These are phyloP conservation scores for Phoma sp. DNA, from an alignment of 2,329 filamentous ascomycete genomes.

Conservation along the genomic window DNA sequence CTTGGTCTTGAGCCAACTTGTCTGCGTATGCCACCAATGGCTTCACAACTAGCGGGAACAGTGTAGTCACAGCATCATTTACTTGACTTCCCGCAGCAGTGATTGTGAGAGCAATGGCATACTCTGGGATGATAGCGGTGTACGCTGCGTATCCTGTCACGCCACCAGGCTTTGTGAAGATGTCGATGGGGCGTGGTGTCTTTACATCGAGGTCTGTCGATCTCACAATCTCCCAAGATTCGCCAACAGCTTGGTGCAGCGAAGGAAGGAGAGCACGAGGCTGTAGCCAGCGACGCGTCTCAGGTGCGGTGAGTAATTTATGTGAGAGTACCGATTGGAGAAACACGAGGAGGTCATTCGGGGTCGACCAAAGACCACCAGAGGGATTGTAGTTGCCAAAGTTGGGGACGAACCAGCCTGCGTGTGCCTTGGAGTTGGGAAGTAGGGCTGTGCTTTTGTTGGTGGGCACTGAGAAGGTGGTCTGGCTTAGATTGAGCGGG, in stretches of 20 bases:
- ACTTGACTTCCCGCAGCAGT: slow-evolving; percentile 27
- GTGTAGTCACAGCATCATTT: slow-evolving; percentile 10
- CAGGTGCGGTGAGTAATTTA: slow-evolving; percentile 20
- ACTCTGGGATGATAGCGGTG: slow-evolving; percentile 31
- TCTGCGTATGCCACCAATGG: slow-evolving; percentile 31
- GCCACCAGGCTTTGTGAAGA: slow-evolving; percentile 35
- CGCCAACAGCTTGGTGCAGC: slow-evolving; percentile 30
- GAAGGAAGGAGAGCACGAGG: slow-evolving; percentile 27
- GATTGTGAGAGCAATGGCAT: slow-evolving; percentile 31
- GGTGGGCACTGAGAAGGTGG: slow-evolving; percentile 23
- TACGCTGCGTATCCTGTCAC: slow-evolving; percentile 31
- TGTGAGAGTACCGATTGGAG: slow-evolving; percentile 25
- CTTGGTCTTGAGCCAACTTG: slow-evolving; percentile 24
- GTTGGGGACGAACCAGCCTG: slow-evolving; percentile 26
- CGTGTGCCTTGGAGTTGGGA: slow-evolving; percentile 20
- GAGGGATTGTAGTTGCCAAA: slow-evolving; percentile 36
- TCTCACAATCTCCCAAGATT: slow-evolving; percentile 38
- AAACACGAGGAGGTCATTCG: slow-evolving; percentile 28
- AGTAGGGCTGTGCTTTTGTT: slow-evolving; percentile 22
- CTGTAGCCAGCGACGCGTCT: slow-evolving; percentile 32
- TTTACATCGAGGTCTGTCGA: slow-evolving; percentile 22
- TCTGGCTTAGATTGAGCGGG: slow-evolving; percentile 24
- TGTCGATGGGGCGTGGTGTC: slow-evolving; percentile 27
- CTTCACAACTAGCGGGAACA: slow-evolving; percentile 21
- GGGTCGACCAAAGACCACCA: slow-evolving; percentile 36